Percentiles rank a stretch among this genome's conserved stretches.
Conservation (phyloP, 306 rosid genomes). For the Dryas octopetala region DNA sequence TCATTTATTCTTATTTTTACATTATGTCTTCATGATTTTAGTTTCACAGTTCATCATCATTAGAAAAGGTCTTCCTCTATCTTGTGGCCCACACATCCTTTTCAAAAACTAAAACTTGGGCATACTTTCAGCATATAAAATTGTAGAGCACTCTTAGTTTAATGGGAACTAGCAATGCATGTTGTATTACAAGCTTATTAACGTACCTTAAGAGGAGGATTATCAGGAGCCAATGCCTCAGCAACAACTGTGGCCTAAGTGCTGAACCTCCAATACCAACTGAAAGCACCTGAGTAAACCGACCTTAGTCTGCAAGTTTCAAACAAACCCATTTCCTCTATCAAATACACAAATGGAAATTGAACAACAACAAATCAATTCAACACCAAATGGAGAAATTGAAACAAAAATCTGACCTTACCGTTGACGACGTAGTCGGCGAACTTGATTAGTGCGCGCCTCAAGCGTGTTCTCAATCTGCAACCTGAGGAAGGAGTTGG, state of each 20-base stretch:
- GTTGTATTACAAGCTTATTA: no score
- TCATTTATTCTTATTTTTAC: not conserved
- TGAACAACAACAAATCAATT: not conserved
- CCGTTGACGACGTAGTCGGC: conserved; percentile 80
- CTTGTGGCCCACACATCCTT: no score
- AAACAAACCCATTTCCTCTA: conserved; percentile 8
- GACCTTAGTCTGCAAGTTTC: conserved; percentile 76
- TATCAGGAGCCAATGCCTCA: conserved; percentile 97
- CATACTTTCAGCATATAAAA: no score
- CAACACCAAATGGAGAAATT: not conserved
- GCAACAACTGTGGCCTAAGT: conserved; percentile 99
- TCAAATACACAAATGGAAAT: not conserved
- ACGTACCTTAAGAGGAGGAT: no score
- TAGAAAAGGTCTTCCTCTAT: no score
- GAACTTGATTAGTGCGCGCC: conserved; percentile 39
- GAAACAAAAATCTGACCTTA: conserved; percentile 62
- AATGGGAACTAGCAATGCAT: no score
- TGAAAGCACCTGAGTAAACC: conserved; percentile 80
- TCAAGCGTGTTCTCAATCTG: conserved; percentile 78
- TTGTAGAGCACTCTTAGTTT: no score
- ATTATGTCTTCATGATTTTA: not conserved
- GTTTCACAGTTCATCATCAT: no score
- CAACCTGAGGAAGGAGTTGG: conserved; percentile 51
- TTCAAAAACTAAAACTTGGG: no score
- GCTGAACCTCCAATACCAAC: conserved; percentile 99